Conservation (phyloP, 805 yeast species). For the Candida endomychidarum region DNA sequence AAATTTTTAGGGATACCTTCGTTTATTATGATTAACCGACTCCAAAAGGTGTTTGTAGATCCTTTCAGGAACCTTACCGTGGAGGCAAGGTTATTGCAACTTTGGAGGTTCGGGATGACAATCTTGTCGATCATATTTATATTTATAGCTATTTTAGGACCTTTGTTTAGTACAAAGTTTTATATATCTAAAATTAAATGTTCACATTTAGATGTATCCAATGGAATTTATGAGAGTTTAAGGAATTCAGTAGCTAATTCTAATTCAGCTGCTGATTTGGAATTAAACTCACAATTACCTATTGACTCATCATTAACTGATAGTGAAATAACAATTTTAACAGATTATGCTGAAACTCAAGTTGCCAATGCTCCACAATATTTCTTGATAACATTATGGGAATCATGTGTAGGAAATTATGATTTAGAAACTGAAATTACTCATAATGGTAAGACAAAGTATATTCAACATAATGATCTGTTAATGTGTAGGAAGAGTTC, state of each 20-base stretch:
- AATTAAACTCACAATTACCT: constrained; percentile 18
- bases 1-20: constrained; percentile 7
- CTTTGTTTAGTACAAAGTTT: constrained; percentile 19
- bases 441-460: constrained; percentile 16
- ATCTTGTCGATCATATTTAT: constrained; percentile 18
- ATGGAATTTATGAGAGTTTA: constrained; percentile 50
- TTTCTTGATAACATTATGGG: constrained; percentile 39
- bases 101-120: constrained; percentile 23
- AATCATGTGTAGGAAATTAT: constrained; percentile 48
- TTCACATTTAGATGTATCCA: constrained; percentile 51
- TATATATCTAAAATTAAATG: constrained; percentile 46
- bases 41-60: not conserved
- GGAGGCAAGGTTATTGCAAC: constrained; percentile 26
- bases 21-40: not conserved
- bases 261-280: constrained; percentile 15
- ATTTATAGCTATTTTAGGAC: constrained; percentile 27
- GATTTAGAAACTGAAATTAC: constrained; percentile 19
- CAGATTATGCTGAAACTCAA: constrained; percentile 46
- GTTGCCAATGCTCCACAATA: constrained; percentile 51
- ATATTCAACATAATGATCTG: constrained; percentile 20
- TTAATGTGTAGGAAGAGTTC: constrained; percentile 20
- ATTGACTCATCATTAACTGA: constrained; percentile 42
- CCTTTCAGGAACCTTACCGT: constrained; percentile 26
- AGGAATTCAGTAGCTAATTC: constrained; percentile 29
- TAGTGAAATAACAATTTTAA: constrained; percentile 46